Conservation (phyloP, 139 green algal genomes). For the Chlorella sorokiniana region DNA sequence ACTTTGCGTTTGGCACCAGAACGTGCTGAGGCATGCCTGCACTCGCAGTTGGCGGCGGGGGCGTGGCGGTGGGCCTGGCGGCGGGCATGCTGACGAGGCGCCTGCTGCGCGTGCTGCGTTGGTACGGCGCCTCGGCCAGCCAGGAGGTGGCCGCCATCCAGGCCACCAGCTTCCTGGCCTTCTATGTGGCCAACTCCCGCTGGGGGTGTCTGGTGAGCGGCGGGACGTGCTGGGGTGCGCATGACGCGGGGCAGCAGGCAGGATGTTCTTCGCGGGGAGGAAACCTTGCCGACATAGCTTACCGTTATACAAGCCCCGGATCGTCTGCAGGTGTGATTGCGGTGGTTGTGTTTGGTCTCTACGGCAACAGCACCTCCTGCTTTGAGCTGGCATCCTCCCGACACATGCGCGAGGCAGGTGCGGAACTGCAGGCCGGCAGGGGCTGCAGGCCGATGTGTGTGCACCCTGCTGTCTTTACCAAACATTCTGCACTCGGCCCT, state of each 20-base stretch:
- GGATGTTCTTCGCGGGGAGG: too few species aligned
- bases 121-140: conserved; percentile 34
- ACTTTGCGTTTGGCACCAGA: too few species aligned
- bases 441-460: too few species aligned
- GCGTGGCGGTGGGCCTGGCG: conserved; percentile 57
- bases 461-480: too few species aligned
- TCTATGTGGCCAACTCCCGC: conserved; percentile 70
- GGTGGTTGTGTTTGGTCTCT: conserved; percentile 83
- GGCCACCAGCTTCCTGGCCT: conserved; percentile 70
- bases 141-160: conserved; percentile 74
- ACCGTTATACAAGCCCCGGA: neutral
- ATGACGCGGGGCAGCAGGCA: neutral
- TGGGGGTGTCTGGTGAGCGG: conserved; percentile 46
- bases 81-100: conserved; percentile 51
- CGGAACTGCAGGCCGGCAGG: neutral
- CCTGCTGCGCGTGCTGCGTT: conserved; percentile 57
- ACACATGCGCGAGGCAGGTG: conserved; percentile 15
- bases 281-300: neutral
- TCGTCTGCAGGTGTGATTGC: conserved; percentile 74
- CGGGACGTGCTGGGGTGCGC: neutral
- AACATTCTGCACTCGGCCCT: too few species aligned
- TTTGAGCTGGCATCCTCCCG: conserved; percentile 48
- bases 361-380: conserved; percentile 67
- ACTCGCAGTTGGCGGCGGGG: conserved; percentile 39
- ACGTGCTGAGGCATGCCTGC: too few species aligned